A percentile compares a stretch with the other conserved stretches of the same genome.
phyloP scores from a whole-genome alignment of 2,329 filamentous ascomycete species.

The Stemphylium beticola region DNA sequence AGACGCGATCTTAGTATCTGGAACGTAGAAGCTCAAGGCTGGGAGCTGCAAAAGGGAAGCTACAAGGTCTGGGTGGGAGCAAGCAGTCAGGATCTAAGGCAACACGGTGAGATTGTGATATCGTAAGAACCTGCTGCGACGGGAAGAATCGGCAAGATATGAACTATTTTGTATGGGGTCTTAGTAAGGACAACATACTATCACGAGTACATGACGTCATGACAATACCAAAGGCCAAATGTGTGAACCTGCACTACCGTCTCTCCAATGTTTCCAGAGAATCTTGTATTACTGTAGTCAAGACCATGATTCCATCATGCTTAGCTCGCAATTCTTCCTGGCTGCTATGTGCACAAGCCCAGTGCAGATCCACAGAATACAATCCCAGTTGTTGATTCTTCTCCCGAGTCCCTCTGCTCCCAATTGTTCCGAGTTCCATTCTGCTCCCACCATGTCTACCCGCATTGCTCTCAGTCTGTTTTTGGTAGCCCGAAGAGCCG shows the following conservation, averaged over 20 bases:
- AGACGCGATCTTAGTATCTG: conserved; percentile 85
- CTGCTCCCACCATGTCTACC: neutral
- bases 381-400: neutral
- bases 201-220: no score
- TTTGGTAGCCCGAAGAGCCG: conserved; percentile 7
- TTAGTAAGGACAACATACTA: no score
- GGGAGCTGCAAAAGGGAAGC: conserved; percentile 59
- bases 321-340: conserved; percentile 14
- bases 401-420: neutral
- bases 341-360: conserved; percentile 9
- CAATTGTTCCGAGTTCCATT: neutral
- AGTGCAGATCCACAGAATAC: neutral
- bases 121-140: neutral
- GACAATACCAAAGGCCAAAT: no score
- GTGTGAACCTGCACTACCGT: no score
- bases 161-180: no score
- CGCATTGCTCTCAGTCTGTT: neutral
- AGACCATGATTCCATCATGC: conserved; percentile 8
- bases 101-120: conserved; percentile 21
- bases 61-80: conserved; percentile 44
- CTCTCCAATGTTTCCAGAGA: neutral
- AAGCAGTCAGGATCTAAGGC: conserved; percentile 45
- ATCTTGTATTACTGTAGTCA: conserved; percentile 2
- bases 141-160: no score
- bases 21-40: conserved; percentile 77